These are phyloP conservation scores for Neopestalotiopsis sp. DNA, from an alignment of 2,329 filamentous ascomycete genomes.

Conservation along the genomic window DNA sequence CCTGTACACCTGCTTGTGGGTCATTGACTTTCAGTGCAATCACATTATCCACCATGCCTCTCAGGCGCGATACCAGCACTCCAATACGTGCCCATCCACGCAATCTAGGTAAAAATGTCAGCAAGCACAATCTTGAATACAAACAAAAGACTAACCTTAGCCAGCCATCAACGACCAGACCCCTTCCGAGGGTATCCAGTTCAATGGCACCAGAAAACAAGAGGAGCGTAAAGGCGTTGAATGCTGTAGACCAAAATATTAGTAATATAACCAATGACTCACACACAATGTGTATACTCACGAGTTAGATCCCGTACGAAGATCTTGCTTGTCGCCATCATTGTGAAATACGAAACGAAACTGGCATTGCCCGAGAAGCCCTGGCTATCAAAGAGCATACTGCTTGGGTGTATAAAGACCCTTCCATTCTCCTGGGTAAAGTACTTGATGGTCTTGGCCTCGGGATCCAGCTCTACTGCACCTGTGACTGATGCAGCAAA, in stretches of 20 bases:
- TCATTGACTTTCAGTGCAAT: constrained; percentile 82
- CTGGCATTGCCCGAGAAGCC: constrained; percentile 74
- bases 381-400: constrained; percentile 83
- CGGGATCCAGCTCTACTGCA: constrained; percentile 90
- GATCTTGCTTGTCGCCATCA: constrained; percentile 90
- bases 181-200: constrained; percentile 85
- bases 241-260: constrained; percentile 55
- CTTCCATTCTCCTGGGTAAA: constrained; percentile 85
- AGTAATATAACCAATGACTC: background rate
- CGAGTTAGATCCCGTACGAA: constrained; percentile 91
- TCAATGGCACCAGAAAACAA: constrained; percentile 86
- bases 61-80: constrained; percentile 81
- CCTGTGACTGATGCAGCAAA: constrained; percentile 87
- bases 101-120: constrained; percentile 49
- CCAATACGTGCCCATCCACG: constrained; percentile 95
- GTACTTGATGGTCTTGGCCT: constrained; percentile 90
- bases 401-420: constrained; percentile 92
- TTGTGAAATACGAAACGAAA: constrained; percentile 89
- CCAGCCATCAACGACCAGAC: constrained; percentile 92
- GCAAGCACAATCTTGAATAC: background rate
- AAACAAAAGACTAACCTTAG: constrained; percentile 48
- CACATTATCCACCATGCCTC: constrained; percentile 85
- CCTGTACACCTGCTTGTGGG: constrained; percentile 62
- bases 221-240: constrained; percentile 87
- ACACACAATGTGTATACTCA: constrained; percentile 47